Evolutionary conservation across 164 flowering plant genomes (phyloP), one percentile per base, ranked within the genome.

Genomic region (Berberis vulgaris): DNA sequence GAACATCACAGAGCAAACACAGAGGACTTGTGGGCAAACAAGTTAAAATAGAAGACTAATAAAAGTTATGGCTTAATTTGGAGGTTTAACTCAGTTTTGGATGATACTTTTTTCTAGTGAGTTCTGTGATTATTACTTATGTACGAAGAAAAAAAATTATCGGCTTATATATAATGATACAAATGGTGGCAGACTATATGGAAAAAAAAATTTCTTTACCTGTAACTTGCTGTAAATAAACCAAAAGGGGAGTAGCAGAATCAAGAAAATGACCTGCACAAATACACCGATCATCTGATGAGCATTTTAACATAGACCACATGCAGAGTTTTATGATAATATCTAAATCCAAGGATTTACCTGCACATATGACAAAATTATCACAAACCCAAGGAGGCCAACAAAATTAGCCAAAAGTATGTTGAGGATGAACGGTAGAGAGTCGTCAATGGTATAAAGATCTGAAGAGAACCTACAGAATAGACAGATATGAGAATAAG

Each of bases 351-450:
- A 26, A 26, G 41, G 45, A 1, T 5, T 26, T 76, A 93, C 97
- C 97, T 90, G 92, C 39, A 86, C 92, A 73, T 80, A 90, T 62
- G 96, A 85, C 70, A 93, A 76, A 67, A 93, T 86, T 64, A 84
- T 60, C 45, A 85, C 87, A 64, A 90, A 80, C 11, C 98, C 98
- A 61, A 93, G 52, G 57, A 93, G 82, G 66, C 91, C 95, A 58
- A 90, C 81, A 65, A 84, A 81, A 79, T 89, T 88, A 42, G 97
- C 97, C 62, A 93, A 79, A 65, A 93, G 94, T 72, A 93, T 90
- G 80, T 93, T 93, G 75, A 90, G 88, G 73, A 93, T 90, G 73
- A 93, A 93, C 8, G 98, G 98, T 73, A 93, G 97, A 61, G 97
- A 85, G 76, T 93, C 98, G 74, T 93, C 98, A 67, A 93, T 88